These are phyloP conservation scores for Carpinus viminea DNA, from an alignment of 306 rosid genomes.

Conservation along the genomic window DNA sequence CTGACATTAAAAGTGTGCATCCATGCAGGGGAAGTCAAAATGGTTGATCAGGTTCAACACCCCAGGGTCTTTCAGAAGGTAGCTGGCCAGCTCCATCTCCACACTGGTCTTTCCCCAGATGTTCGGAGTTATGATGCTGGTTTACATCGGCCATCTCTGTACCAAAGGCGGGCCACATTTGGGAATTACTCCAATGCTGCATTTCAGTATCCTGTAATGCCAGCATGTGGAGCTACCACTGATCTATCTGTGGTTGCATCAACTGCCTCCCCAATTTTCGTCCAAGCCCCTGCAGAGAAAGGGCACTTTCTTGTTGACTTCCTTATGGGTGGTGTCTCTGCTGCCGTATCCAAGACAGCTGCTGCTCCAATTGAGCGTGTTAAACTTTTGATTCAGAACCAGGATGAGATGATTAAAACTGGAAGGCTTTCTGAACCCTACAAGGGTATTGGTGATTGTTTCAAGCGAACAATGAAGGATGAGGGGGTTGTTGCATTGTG, in stretches of 20 bases:
- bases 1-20: background rate
- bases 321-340: constrained; percentile 96
- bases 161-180: constrained; percentile 55
- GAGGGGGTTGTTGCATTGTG: constrained; percentile 72
- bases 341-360: constrained; percentile 92
- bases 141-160: constrained; percentile 43
- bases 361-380: constrained; percentile 96
- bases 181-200: constrained; percentile 71
- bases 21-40: constrained; percentile 42
- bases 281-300: constrained; percentile 81
- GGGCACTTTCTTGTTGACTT: constrained; percentile 66
- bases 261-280: constrained; percentile 72
- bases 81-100: constrained; percentile 66
- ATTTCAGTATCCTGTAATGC: constrained; percentile 51
- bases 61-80: constrained; percentile 78
- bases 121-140: constrained; percentile 43
- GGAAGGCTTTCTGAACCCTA: constrained; percentile 88
- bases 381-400: constrained; percentile 88
- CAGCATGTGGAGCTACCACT: constrained; percentile 50
- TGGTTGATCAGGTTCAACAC: constrained; percentile 83
- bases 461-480: constrained; percentile 55
- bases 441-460: constrained; percentile 95
- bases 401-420: constrained; percentile 80
- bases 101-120: constrained; percentile 44
- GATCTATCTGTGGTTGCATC: constrained; percentile 59